Base-by-base conservation (phyloP, 2,329 filamentous ascomycete species). In the Clonostachys solani region DNA sequence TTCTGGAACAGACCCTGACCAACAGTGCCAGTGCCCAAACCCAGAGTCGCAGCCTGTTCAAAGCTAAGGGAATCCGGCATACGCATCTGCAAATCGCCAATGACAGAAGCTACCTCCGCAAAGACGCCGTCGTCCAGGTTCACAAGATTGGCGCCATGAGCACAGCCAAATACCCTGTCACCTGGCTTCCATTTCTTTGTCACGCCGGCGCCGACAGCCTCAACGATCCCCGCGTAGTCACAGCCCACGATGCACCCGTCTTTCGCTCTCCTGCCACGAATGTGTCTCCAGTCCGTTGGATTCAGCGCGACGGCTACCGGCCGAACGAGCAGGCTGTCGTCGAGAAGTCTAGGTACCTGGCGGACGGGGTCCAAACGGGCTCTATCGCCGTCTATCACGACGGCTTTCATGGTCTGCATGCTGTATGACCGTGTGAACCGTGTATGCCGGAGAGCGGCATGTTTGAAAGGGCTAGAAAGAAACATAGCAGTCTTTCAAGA, bases 161-260 rank as follows among this genome's bases (percentile, higher is more conserved):
- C 56, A 13, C 66, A 54, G 5, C 75, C 75, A 18, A 60, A 56
- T 33, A 78, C 60, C 38, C 74, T 67, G 50, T 80, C 75, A 3
- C 77, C 76, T 46, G 66, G 68, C 54, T 67, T 67, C 49, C 74
- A 69, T 38, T 38, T 38, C 36, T 38, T 38, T 7, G 36, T 16
- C 36, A 38, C 16, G 36, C 36, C 16, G 36, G 36, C 5, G 36
- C 36, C 36, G 36, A 38, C 36, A 46, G 71, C 66, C 37, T 73
- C 67, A 4, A 78, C 67, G 13, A 70, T 55, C 37, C 75, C 74
- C 23, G 69, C 66, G 46, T 69, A 77, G 55, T 78, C 75, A 45
- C 66, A 72, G 16, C 73, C 73, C 35, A 64, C 44, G 19, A 53
- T 52, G 37, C 48, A 35, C n/a, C 58, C 57, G 18, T 50, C 41